These are phyloP conservation scores for Pichia norvegensis DNA, from an alignment of 1,139 yeast species.

Conservation along the genomic window DNA sequence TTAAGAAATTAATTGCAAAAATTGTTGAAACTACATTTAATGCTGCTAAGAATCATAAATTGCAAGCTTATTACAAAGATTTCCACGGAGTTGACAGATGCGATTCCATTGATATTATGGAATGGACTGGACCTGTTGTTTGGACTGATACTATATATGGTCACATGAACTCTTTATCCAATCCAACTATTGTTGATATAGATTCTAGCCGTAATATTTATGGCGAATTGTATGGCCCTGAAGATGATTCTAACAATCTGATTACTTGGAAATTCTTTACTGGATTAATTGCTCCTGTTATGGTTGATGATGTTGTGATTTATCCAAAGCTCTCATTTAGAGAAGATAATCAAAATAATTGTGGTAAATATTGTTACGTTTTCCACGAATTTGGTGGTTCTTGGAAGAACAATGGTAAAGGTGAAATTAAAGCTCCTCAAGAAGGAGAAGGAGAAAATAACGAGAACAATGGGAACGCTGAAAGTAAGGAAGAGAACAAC, in stretches of 20 bases:
- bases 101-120: constrained; percentile 36
- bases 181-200: constrained; percentile 28
- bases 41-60: constrained; percentile 28
- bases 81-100: constrained; percentile 28
- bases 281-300: constrained; percentile 59
- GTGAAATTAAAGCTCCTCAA: constrained; percentile 24
- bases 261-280: constrained; percentile 61
- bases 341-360: constrained; percentile 26
- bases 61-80: constrained; percentile 26
- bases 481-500: constrained; percentile 13
- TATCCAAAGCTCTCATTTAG: constrained; percentile 49
- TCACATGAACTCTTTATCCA: constrained; percentile 32
- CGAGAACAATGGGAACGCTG: not conserved
- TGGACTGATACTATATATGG: constrained; percentile 52
- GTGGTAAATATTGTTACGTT: constrained; percentile 28
- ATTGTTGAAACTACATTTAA: constrained; percentile 44
- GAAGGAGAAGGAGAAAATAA: constrained; percentile 12
- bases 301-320: constrained; percentile 74
- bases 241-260: constrained; percentile 18
- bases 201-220: constrained; percentile 26
- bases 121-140: constrained; percentile 54
- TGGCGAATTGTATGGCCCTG: constrained; percentile 27
- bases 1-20: constrained; percentile 45
- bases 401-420: constrained; percentile 29
- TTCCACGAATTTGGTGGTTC: constrained; percentile 28